Evolutionary conservation across 2,329 filamentous ascomycete genomes (phyloP), one percentile per base, ranked within the genome.

Genomic region (Fusarium nelsonii): DNA sequence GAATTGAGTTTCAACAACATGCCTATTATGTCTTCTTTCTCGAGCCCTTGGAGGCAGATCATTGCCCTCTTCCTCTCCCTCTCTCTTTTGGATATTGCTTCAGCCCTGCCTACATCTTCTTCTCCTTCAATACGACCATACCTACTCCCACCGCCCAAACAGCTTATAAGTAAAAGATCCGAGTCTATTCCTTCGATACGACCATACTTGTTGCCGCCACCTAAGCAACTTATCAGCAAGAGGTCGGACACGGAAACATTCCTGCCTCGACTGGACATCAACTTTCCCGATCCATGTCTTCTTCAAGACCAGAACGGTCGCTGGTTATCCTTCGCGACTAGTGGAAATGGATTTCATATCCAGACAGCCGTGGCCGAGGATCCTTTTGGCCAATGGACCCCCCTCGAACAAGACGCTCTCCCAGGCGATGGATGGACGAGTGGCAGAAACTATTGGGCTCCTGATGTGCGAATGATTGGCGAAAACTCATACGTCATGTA

Each of bases 281-380:
- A 88, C 76, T 89, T 89, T 72, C 81, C 87, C 14, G 86, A 89
- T 66, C 87, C 87, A 9, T 77, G 81, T 14, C 81, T 90, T 49
- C 71, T 89, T 48, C 75, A 83, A 69, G 81, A 78, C 36, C 57
- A 77, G 5, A 80, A 84, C 65, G 83, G 81, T 9, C 80, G 77
- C 3, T 90, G 84, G 81, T 87, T 89, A 69, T 84, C 87, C 9
- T 90, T 89, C 74, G 86, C 83, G 5, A 88, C 86, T 3, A 83
- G 83, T 49, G 81, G 81, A 52, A 83, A 83, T 57, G 83, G 80
- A 46, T 78, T 81, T 20, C 79, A 85, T 57, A 80, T 90, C 8
- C 88, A 88, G 68, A 81, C 86, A 5, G 88, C 88, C 3, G 79
- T 72, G 4, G 85, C 85, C 49, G 65, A 77, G 2, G 81, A 84